Evolutionary conservation across 441 rosid species (phyloP).

Genomic region (Populus hybrid): DNA sequence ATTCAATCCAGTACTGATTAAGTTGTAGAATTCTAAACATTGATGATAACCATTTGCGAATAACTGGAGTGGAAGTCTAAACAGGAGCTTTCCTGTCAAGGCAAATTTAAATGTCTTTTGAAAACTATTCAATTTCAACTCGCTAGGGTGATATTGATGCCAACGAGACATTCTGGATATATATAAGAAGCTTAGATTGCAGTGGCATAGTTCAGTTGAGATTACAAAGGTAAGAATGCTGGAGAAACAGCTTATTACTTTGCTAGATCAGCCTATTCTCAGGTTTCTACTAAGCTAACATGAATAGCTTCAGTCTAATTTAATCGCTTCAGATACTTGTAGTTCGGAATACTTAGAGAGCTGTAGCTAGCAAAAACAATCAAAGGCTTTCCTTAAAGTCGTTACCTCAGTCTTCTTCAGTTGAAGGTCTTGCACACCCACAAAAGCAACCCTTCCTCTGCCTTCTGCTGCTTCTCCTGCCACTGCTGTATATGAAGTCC

Average conservation of each 20-base stretch:
- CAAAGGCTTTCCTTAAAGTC: slow-evolving; percentile 1
- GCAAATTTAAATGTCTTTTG: too few species aligned
- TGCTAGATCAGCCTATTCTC: slow-evolving; percentile 21
- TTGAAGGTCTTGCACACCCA: slow-evolving; percentile 54
- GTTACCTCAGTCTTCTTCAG: slow-evolving; percentile 32
- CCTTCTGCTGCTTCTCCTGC: slow-evolving; percentile 44
- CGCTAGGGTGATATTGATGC: not conserved
- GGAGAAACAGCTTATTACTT: slow-evolving; percentile 22
- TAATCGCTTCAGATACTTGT: slow-evolving; percentile 5
- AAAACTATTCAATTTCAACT: not conserved
- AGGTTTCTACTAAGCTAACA: slow-evolving; percentile 11
- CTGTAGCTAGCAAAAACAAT: slow-evolving; percentile 5
- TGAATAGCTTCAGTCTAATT: slow-evolving; percentile 20
- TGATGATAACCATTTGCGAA: not conserved
- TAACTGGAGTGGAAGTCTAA: too few species aligned
- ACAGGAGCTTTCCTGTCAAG: not conserved
- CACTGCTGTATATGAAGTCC: slow-evolving; percentile 66
- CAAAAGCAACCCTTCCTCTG: slow-evolving; percentile 70
- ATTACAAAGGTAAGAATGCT: slow-evolving; percentile 9
- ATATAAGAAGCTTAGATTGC: not conserved
- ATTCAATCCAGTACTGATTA: not conserved
- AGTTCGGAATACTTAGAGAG: slow-evolving; percentile 2
- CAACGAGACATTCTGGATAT: not conserved
- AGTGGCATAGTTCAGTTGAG: not conserved
- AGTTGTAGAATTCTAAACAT: too few species aligned